These are phyloP conservation scores for Diddensiella transvaalensis DNA, from an alignment of 805 yeast genomes.

Conservation along the genomic window DNA sequence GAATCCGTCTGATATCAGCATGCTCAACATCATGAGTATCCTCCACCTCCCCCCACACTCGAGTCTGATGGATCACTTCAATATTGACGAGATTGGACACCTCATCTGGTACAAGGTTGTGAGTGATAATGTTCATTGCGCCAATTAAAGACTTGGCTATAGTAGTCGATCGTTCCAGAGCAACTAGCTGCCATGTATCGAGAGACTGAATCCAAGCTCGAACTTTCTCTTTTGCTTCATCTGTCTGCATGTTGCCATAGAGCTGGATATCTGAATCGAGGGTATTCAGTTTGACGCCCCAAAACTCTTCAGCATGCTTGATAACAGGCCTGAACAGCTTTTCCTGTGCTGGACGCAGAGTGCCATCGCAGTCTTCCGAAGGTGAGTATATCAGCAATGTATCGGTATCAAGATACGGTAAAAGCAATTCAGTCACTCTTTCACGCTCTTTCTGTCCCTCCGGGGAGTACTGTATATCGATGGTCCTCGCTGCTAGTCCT, in stretches of 20 bases:
- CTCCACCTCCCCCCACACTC: slow-evolving; percentile 97
- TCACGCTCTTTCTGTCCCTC: slow-evolving; percentile 45
- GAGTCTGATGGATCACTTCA: slow-evolving; percentile 81
- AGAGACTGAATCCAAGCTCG: slow-evolving; percentile 59
- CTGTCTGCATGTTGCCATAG: slow-evolving; percentile 71
- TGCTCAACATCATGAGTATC: slow-evolving; percentile 98
- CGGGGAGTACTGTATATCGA: slow-evolving; percentile 56
- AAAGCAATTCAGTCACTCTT: slow-evolving; percentile 54
- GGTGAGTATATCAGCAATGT: slow-evolving; percentile 88
- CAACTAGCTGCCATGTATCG: slow-evolving; percentile 74
- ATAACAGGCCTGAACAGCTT: slow-evolving; percentile 73
- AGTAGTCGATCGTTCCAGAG: slow-evolving; percentile 84
- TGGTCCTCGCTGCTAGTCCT: slow-evolving; percentile 78
- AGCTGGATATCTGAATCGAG: slow-evolving; percentile 83
- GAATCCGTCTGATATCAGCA: slow-evolving; percentile 78
- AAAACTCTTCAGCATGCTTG: slow-evolving; percentile 55
- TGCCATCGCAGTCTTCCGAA: slow-evolving; percentile 73
- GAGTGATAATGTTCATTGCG: slow-evolving; percentile 61
- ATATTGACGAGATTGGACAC: slow-evolving; percentile 73
- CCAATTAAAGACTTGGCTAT: slow-evolving; percentile 82
- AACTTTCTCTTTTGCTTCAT: slow-evolving; percentile 58
- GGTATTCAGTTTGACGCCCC: slow-evolving; percentile 48
- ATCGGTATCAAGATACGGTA: slow-evolving; percentile 91
- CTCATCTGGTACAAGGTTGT: slow-evolving; percentile 52
- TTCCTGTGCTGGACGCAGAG: slow-evolving; percentile 74